A percentile compares a stretch with the other conserved stretches of the same genome.
Evolutionary conservation across 164 flowering plant species (phyloP).

Genomic region (Berberis vulgaris): DNA sequence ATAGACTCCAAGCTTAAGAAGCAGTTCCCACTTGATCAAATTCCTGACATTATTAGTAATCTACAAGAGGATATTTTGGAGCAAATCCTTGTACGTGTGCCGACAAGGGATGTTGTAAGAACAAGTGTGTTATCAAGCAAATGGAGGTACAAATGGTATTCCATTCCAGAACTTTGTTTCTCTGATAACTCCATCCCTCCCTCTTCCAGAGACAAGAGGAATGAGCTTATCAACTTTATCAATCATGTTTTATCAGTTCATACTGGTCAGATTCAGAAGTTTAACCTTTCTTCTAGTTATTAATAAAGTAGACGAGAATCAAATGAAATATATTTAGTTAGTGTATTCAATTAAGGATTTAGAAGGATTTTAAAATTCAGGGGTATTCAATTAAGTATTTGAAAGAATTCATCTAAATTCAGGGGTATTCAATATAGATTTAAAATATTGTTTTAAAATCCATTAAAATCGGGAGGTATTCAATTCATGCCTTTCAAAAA

Average conservation of each 20-base stretch:
- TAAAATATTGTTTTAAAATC: no score
- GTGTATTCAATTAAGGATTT: no score
- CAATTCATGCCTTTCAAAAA: no score
- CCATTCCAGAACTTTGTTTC: not conserved
- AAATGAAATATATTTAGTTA: no score
- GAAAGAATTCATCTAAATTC: no score
- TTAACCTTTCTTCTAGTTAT: not conserved
- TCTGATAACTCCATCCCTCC: not conserved
- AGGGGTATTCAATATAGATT: no score
- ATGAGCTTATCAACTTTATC: not conserved
- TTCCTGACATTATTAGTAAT: not conserved
- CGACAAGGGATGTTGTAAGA: not conserved
- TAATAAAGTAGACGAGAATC: no score
- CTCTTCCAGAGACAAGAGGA: not conserved
- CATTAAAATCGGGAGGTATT: no score
- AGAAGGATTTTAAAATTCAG: no score
- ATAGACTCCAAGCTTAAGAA: no score
- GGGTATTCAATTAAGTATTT: no score
- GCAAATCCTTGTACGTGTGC: not conserved
- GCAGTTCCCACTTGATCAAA: no score
- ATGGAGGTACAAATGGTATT: not conserved
- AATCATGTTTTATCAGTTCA: constrained; percentile 1
- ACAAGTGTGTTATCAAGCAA: not conserved
- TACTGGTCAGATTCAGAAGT: not conserved
- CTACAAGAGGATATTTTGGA: not conserved